phyloP scores from a whole-genome alignment of 768 basidiomycete genomes.

The Rhizopogon vesiculosus region DNA sequence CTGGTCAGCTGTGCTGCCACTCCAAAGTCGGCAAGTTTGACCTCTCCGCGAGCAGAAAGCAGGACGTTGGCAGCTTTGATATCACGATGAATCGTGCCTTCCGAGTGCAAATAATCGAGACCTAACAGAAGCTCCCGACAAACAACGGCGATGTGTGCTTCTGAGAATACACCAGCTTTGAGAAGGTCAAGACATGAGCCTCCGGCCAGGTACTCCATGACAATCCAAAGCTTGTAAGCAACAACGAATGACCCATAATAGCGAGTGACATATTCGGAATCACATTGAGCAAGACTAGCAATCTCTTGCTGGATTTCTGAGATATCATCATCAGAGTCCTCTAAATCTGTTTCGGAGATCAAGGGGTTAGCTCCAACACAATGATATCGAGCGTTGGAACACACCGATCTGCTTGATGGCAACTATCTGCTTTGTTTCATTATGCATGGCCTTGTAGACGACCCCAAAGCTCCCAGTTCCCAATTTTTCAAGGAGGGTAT shows the following conservation, averaged over 20 bases:
- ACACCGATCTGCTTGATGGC: conserved; percentile 97
- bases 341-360: conserved; percentile 62
- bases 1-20: conserved; percentile 96
- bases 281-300: conserved; percentile 91
- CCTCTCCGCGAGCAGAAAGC: conserved; percentile 84
- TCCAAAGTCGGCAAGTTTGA: conserved; percentile 98
- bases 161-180: conserved; percentile 86
- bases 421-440: conserved; percentile 89
- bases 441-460: conserved; percentile 97
- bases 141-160: conserved; percentile 92
- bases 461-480: conserved; percentile 96
- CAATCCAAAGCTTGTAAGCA: conserved; percentile 96
- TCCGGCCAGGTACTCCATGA: conserved; percentile 99
- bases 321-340: conserved; percentile 98
- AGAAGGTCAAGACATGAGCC: conserved; percentile 98
- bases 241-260: conserved; percentile 98
- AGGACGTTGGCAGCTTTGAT: conserved; percentile 98
- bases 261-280: conserved; percentile 93
- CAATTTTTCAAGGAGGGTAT: conserved; percentile 91
- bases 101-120: conserved; percentile 92
- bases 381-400: conserved; percentile 23
- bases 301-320: conserved; percentile 99
- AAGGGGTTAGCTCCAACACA: conserved; percentile 2
- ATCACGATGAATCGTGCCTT: conserved; percentile 96
- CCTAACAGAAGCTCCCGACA: conserved; percentile 91